Evolutionary conservation across 176 grass and related monocot genomes (phyloP).

Genomic region (Carex parvula): DNA sequence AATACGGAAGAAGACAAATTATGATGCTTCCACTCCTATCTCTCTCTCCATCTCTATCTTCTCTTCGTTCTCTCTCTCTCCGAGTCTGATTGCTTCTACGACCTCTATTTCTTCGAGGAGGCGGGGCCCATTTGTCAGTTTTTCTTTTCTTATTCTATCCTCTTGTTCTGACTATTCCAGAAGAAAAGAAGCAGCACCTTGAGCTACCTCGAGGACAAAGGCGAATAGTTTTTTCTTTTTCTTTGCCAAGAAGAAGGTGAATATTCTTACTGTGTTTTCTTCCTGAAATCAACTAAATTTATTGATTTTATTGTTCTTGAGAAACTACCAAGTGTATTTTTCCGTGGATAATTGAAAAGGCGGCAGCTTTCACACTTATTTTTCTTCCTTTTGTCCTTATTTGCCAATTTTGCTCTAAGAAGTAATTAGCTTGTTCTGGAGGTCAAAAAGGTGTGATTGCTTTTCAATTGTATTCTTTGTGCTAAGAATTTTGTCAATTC

Average conservation of each 20-base stretch:
- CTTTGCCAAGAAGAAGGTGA: background rate
- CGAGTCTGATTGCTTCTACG: background rate
- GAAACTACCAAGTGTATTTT: no score
- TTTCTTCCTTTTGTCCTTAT: background rate
- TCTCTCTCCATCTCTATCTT: constrained; percentile 11
- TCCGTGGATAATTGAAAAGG: constrained; percentile 9
- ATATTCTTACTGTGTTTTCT: background rate
- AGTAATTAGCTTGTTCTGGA: background rate
- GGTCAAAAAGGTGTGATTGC: background rate
- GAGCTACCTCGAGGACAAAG: background rate
- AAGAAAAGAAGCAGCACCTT: background rate
- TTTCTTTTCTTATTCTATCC: no score
- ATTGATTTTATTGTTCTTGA: background rate
- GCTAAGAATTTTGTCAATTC: background rate
- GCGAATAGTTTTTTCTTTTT: background rate
- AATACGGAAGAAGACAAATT: constrained; percentile 10
- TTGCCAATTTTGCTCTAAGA: background rate
- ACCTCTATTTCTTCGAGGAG: background rate
- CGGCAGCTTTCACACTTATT: constrained; percentile 2
- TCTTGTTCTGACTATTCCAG: constrained; percentile 10
- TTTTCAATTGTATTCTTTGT: background rate
- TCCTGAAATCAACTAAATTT: background rate
- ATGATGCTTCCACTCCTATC: background rate
- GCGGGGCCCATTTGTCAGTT: background rate
- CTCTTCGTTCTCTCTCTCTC: background rate